A percentile compares a stretch with the other conserved stretches of the same genome.
phyloP scores from a whole-genome alignment of 1,284 basidiomycete genomes.

The Trichosporon coremiiforme region DNA sequence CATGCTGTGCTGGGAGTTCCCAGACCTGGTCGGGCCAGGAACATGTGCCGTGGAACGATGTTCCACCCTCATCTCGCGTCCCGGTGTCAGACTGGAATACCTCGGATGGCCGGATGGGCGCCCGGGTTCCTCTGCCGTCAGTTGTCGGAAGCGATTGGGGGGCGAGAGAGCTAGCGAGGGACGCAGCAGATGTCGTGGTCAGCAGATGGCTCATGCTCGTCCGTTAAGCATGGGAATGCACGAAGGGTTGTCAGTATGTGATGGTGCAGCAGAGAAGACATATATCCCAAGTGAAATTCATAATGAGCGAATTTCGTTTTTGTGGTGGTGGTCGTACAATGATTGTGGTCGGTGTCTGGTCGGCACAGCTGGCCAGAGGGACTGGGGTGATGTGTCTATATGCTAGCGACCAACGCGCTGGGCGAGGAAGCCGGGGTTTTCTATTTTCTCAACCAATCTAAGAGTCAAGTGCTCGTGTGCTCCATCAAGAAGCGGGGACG shows the following conservation, averaged over 20 bases:
- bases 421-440: constrained; percentile 1
- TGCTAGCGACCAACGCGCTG: constrained; percentile 6
- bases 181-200: too few species aligned
- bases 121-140: too few species aligned
- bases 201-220: too few species aligned
- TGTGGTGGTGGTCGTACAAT: not conserved
- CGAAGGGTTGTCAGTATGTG: not conserved
- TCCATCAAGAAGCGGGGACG: constrained; percentile 5
- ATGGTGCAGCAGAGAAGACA: not conserved
- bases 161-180: too few species aligned
- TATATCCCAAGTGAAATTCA: constrained; percentile 2
- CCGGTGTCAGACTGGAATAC: too few species aligned
- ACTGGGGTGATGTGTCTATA: not conserved
- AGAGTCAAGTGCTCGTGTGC: not conserved
- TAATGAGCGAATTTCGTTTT: not conserved
- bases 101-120: too few species aligned
- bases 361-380: not conserved
- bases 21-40: too few species aligned
- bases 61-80: too few species aligned
- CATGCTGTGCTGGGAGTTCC: too few species aligned
- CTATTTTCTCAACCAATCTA: not conserved
- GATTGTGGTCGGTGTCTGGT: constrained; percentile 9
- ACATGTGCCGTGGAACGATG: too few species aligned
- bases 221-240: too few species aligned
- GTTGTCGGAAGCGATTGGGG: too few species aligned